phyloP scores from a whole-genome alignment of 176 grass and related monocot species.

The barley (Hordeum vulgare) region MorexV3_pseudomolecules_assembly NC_058522.1:476256245-476256744 shows the following conservation, averaged over 20 bases:
- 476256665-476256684: background rate
- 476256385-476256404: background rate
- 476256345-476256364: slow-evolving; percentile 2
- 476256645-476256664: background rate
- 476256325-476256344: background rate
- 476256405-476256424: background rate
- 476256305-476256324: background rate
- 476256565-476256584: background rate
- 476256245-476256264: slow-evolving; percentile 78
- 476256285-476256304: slow-evolving; percentile 24
- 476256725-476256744: background rate
- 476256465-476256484: background rate
- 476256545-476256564: background rate
- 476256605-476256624: background rate
- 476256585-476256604: background rate
- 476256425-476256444: slow-evolving; percentile 4
- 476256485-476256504: background rate
- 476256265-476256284: slow-evolving; percentile 67
- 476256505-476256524: background rate
- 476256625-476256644: background rate
- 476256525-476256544: too few species aligned
- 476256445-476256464: background rate
- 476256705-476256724: background rate
- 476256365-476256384: slow-evolving; percentile 2
- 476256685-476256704: background rate